Evolutionary conservation across 1,284 basidiomycete species (phyloP).

Genomic region (Ceratobasidium sp.): DNA sequence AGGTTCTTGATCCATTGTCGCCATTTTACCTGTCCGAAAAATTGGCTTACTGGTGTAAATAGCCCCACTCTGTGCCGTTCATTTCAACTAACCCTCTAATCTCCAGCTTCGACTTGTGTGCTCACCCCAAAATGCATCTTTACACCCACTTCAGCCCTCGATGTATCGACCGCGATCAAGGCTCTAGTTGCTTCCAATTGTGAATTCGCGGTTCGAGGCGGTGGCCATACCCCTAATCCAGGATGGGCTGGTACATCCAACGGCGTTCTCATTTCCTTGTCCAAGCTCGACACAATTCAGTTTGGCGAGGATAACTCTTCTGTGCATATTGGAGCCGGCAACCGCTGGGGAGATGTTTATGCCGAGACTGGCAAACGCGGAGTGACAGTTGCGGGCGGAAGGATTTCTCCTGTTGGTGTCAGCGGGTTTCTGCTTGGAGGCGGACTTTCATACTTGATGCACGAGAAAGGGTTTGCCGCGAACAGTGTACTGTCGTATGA

Average conservation of each 20-base stretch:
- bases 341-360: conserved; percentile 10
- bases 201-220: conserved; percentile 7
- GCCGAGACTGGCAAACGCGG: background rate
- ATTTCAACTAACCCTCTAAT: background rate
- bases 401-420: conserved; percentile 7
- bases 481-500: conserved; percentile 11
- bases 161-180: background rate
- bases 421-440: conserved; percentile 18
- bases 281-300: background rate
- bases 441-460: conserved; percentile 20
- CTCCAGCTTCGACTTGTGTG: background rate
- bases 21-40: background rate
- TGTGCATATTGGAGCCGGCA: conserved; percentile 11
- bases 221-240: conserved; percentile 16
- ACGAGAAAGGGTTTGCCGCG: conserved; percentile 2
- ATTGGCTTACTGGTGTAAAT: background rate
- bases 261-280: conserved; percentile 13
- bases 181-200: background rate
- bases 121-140: conserved; percentile 4
- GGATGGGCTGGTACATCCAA: conserved; percentile 10
- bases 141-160: background rate
- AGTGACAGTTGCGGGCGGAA: conserved; percentile 4
- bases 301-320: background rate
- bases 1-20: background rate
- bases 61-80: background rate